Evolutionary conservation across 139 green algal genomes (phyloP), one percentile per base, ranked within the genome.

Genomic region (Choricystis sp.): DNA sequence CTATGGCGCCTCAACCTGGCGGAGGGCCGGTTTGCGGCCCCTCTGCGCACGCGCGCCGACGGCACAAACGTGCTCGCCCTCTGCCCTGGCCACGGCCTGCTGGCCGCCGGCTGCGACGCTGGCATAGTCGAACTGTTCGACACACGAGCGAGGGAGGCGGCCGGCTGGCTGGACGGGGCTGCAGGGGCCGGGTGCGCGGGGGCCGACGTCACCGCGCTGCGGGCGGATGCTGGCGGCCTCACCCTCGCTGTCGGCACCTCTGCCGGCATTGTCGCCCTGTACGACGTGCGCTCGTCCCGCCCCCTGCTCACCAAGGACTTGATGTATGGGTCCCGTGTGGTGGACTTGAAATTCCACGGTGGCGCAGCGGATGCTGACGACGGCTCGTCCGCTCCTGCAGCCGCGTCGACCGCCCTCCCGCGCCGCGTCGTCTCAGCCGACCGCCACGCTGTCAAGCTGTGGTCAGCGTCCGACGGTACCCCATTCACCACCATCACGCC

Each of bases 121-220:
- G 93, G 93, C 3, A 29, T 68, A 1, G 72, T 99, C 40, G 91
- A 97, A 73, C 97, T 86, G 78, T 96, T 96, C 64, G 92, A 98
- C 76, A 63, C 84, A 62, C 74, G 92, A 25, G 59, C 79, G 61
- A 61, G 74, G 2, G 60, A 29, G 2, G 65, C 75, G 4, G 67
- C 86, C 3, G 85, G 85, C 19, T 56, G 56, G 25, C 55, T 96
- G 22, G 82, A 79, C 0, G 85, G 83, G 4, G 77, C 70, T 4
- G 82, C 80, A n/a, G 9, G 9, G 9, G 71, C 69, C 19, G 83
- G 82, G 2, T 81, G 77, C 1, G 69, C 29, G 31, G 69, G 74
- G 62, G 67, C 83, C 55, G 64, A 80, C 30, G 72, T 98, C 66
- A 98, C 91, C 16, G 76, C 88, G 29, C 56, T 98, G 66, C 76